Conservation (phyloP, 2,329 filamentous ascomycete species). For the Sordariomycetes sp. region DNA sequence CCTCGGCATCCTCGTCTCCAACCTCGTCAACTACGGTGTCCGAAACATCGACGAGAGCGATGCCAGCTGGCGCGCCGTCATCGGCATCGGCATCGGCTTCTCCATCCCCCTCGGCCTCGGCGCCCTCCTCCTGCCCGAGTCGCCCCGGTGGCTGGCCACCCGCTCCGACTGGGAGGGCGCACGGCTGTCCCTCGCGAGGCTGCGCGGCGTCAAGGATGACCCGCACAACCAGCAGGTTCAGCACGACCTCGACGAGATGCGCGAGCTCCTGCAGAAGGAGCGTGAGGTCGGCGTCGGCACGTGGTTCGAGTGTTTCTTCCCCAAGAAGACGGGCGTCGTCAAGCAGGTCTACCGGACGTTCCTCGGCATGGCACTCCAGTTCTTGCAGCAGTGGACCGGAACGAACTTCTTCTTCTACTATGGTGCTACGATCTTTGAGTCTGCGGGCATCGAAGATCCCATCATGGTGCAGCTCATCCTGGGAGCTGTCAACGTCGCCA, state of each 20-base stretch:
- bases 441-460: conserved; percentile 52
- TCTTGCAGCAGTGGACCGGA: conserved; percentile 42
- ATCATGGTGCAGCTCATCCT: conserved; percentile 58
- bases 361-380: conserved; percentile 34
- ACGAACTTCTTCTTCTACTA: conserved; percentile 53
- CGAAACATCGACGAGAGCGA: conserved; percentile 24
- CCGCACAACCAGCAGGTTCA: conserved; percentile 29
- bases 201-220: conserved; percentile 36
- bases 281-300: conserved; percentile 28
- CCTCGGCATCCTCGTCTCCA: conserved; percentile 48
- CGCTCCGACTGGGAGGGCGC: conserved; percentile 31
- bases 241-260: conserved; percentile 39
- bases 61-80: conserved; percentile 49
- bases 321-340: conserved; percentile 29
- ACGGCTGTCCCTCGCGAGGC: conserved; percentile 34
- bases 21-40: conserved; percentile 40
- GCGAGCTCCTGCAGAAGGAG: conserved; percentile 30
- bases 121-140: conserved; percentile 40
- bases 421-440: conserved; percentile 49
- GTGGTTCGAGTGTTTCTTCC: conserved; percentile 49
- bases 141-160: conserved; percentile 41
- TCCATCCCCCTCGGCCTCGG: conserved; percentile 37
- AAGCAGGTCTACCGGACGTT: conserved; percentile 51
- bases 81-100: conserved; percentile 39
- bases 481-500: conserved; percentile 52